Evolutionary conservation across 192 early-diverging fungal genomes (phyloP).

Genomic region (Phlyctochytrium bullatum): DNA sequence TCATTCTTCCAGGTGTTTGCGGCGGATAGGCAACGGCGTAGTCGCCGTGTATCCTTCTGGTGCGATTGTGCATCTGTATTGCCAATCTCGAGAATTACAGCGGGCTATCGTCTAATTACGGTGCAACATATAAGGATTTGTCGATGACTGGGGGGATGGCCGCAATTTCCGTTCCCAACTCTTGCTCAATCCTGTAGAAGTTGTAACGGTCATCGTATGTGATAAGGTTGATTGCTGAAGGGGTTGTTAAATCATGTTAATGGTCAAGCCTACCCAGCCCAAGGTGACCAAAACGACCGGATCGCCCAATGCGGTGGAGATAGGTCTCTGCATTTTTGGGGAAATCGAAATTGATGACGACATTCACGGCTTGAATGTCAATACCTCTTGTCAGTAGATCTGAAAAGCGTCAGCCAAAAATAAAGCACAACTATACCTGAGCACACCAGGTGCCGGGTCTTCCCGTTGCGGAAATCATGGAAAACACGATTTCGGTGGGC

Average conservation of each 20-base stretch:
- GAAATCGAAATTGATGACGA: conserved; percentile 99
- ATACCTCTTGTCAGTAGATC: conserved; percentile 98
- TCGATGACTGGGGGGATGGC: conserved; percentile 97
- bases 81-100: conserved; percentile 19
- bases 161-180: conserved; percentile 97
- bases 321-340: conserved; percentile 99
- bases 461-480: conserved; percentile 98
- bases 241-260: neutral
- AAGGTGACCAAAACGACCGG: conserved; percentile 91
- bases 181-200: conserved; percentile 97
- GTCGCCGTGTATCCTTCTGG: conserved; percentile 74
- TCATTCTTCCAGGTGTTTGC: conserved; percentile 31
- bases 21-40: conserved; percentile 54
- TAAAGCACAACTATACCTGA: conserved; percentile 56
- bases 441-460: conserved; percentile 96
- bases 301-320: conserved; percentile 97
- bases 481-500: conserved; percentile 98
- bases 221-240: conserved; percentile 90
- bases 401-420: conserved; percentile 24
- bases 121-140: conserved; percentile 74
- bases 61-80: conserved; percentile 72
- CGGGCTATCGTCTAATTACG: conserved; percentile 8
- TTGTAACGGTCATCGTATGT: conserved; percentile 98
- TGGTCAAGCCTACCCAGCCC: conserved; percentile 50
- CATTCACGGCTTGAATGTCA: conserved; percentile 99